Conservation (phyloP, 73 alveolate genomes). For the Paraurostyla sp. region DNA sequence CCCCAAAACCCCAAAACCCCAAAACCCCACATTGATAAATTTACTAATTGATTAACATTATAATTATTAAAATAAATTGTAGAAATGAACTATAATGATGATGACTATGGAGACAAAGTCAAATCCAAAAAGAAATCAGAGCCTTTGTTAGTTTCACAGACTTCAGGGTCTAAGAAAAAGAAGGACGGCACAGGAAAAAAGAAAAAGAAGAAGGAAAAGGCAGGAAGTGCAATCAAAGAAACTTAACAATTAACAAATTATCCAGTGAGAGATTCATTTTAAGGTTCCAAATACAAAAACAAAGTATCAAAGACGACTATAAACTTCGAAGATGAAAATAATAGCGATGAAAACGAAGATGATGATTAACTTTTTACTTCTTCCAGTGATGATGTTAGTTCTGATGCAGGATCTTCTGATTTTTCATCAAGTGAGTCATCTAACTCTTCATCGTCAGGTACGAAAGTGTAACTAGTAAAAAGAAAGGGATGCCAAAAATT, state of each 20-base stretch:
- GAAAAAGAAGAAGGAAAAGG: background rate
- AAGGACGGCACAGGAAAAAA: background rate
- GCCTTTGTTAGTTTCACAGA: too few species aligned
- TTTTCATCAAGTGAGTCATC: too few species aligned
- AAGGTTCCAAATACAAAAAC: background rate
- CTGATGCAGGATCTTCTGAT: background rate
- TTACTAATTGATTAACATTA: background rate
- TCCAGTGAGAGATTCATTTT: background rate
- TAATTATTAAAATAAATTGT: background rate
- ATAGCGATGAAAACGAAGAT: background rate
- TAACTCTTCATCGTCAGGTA: conserved; percentile 4
- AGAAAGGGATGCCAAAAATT: background rate
- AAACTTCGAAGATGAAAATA: background rate
- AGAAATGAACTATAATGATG: background rate
- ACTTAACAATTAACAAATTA: background rate
- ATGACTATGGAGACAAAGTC: background rate
- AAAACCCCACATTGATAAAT: too few species aligned
- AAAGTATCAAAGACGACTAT: background rate
- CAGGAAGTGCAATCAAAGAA: background rate
- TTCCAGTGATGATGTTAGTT: background rate
- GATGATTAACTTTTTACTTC: background rate
- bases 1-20: too few species aligned
- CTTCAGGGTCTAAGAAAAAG: too few species aligned
- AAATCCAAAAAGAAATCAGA: too few species aligned
- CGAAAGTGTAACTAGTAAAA: background rate